Evolutionary conservation across 306 rosid genomes (phyloP).

Genomic region (Quercus cerris): DNA sequence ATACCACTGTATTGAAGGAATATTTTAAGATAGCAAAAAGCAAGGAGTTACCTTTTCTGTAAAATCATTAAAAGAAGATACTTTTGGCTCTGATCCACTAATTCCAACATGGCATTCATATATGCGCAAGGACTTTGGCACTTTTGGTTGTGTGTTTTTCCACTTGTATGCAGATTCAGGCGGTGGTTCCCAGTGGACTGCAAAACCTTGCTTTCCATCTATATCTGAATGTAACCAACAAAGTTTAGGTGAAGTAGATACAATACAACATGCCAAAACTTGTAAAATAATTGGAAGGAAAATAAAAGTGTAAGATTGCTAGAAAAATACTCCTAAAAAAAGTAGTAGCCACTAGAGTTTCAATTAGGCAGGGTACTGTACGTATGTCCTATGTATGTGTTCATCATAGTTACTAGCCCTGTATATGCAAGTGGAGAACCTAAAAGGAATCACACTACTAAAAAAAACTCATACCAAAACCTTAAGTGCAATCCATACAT

Average conservation of each 20-base stretch:
- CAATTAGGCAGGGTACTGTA: neutral
- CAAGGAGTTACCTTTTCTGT: slow-evolving; percentile 47
- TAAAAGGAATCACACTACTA: neutral
- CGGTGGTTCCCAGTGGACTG: slow-evolving; percentile 97
- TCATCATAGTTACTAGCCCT: slow-evolving; percentile 3
- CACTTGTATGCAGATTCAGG: slow-evolving; percentile 79
- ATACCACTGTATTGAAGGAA: slow-evolving; percentile 2
- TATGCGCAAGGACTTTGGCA: slow-evolving; percentile 69
- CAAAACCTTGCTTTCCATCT: slow-evolving; percentile 77
- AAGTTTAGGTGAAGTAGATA: slow-evolving; percentile 11
- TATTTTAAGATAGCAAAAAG: neutral
- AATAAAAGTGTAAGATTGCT: neutral
- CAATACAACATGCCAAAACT: neutral
- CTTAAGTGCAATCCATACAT: slow-evolving; percentile 4
- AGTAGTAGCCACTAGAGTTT: neutral
- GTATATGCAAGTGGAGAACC: neutral
- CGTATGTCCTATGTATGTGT: neutral
- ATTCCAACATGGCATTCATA: slow-evolving; percentile 98
- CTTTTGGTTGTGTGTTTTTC: slow-evolving; percentile 62
- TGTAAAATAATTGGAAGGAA: neutral
- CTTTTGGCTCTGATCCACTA: slow-evolving; percentile 83
- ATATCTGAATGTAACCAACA: slow-evolving; percentile 39
- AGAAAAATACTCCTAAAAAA: slow-evolving; percentile 6
- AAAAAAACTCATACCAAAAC: slow-evolving; percentile 1
- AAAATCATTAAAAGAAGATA: slow-evolving; percentile 80